Conservation (phyloP, 1,284 basidiomycete species). For the Leccinum pseudoinsigne region DNA sequence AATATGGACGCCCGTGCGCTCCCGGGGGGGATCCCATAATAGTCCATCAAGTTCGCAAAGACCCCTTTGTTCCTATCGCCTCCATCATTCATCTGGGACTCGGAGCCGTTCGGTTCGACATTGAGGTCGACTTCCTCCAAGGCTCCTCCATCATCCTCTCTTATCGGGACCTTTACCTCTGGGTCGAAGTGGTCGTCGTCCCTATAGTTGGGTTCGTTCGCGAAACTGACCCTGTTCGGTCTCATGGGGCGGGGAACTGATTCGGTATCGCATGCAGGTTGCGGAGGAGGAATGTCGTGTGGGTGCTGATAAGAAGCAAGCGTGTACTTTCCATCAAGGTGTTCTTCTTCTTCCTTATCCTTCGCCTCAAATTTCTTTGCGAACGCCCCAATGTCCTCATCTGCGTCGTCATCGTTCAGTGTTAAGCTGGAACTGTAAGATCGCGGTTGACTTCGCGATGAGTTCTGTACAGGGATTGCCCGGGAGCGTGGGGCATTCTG, state of each 20-base stretch:
- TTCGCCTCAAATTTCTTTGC: slow-evolving; percentile 17
- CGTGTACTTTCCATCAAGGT: slow-evolving; percentile 39
- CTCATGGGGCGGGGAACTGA: slow-evolving; percentile 16
- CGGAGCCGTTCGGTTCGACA: slow-evolving; percentile 11
- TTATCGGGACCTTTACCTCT: slow-evolving; percentile 24
- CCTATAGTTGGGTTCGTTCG: slow-evolving; percentile 13
- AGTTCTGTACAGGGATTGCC: slow-evolving; percentile 18
- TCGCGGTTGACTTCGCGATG: slow-evolving; percentile 1
- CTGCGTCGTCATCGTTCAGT: slow-evolving; percentile 25
- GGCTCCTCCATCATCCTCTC: slow-evolving; percentile 4
- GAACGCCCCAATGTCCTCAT: slow-evolving; percentile 24
- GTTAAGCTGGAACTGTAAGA: slow-evolving; percentile 36
- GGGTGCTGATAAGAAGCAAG: slow-evolving; percentile 59
- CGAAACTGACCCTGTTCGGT: slow-evolving; percentile 27
- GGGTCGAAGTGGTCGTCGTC: slow-evolving; percentile 23
- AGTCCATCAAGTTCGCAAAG: too few species aligned
- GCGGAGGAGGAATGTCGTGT: slow-evolving; percentile 55
- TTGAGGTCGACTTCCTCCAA: slow-evolving; percentile 10
- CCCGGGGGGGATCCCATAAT: too few species aligned
- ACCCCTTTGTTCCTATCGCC: too few species aligned
- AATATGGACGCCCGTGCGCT: too few species aligned
- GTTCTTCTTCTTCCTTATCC: slow-evolving; percentile 14
- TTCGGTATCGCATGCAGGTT: slow-evolving; percentile 37
- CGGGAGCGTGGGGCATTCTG: slow-evolving; percentile 13
- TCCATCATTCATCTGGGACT: too few species aligned